Evolutionary conservation across 1,284 basidiomycete genomes (phyloP).

Genomic region (Ustilago crameri): DNA sequence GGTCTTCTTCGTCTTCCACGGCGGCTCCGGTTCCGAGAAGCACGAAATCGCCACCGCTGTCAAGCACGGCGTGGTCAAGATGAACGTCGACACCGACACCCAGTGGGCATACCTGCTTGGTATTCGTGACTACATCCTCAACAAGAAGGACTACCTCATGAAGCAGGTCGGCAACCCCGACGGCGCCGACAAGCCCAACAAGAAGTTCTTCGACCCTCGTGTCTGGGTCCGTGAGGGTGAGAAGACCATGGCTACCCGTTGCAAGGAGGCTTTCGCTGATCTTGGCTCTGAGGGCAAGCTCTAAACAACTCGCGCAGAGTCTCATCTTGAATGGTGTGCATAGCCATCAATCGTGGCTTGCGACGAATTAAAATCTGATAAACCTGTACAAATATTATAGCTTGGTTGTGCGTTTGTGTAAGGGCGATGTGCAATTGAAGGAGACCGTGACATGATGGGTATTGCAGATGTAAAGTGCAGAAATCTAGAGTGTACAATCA

Average conservation of each 20-base stretch:
- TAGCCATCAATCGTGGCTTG: neutral
- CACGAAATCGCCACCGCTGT: slow-evolving; percentile 96
- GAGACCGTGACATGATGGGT: neutral
- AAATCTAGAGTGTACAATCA: neutral
- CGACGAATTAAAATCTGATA: neutral
- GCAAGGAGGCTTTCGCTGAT: slow-evolving; percentile 90
- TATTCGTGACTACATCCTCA: slow-evolving; percentile 72
- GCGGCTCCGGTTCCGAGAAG: slow-evolving; percentile 96
- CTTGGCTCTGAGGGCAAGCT: slow-evolving; percentile 73
- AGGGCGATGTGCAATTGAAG: neutral
- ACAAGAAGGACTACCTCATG: slow-evolving; percentile 68
- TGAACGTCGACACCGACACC: slow-evolving; percentile 75
- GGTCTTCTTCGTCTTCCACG: slow-evolving; percentile 99
- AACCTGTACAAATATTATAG: neutral
- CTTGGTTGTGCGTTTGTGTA: neutral
- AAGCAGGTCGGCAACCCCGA: slow-evolving; percentile 68
- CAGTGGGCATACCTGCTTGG: slow-evolving; percentile 91
- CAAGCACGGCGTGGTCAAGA: slow-evolving; percentile 76
- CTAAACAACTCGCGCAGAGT: slow-evolving; percentile 22
- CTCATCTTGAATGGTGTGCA: neutral
- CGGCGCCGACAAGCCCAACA: slow-evolving; percentile 67
- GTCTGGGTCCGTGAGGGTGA: slow-evolving; percentile 99
- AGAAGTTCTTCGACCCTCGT: slow-evolving; percentile 72
- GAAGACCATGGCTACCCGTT: slow-evolving; percentile 87
- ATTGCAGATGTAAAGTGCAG: neutral